Evolutionary conservation across 768 basidiomycete species (phyloP).

Genomic region (Auricularia sp.): DNA sequence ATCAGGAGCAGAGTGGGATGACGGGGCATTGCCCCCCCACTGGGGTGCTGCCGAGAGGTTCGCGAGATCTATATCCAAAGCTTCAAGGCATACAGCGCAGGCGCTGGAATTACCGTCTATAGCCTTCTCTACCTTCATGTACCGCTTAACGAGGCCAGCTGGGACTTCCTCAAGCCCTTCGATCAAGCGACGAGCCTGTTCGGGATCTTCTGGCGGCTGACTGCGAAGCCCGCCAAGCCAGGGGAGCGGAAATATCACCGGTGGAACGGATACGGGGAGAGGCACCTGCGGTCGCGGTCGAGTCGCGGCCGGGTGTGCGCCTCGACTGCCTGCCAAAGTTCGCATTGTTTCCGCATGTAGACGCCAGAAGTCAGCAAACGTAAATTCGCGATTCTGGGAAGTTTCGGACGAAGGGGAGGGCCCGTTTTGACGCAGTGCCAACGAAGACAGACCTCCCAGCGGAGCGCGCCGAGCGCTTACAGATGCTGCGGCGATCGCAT

Average conservation of each 20-base stretch:
- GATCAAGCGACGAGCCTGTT: conserved; percentile 1
- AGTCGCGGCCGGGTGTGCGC: background rate
- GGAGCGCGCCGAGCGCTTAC: background rate
- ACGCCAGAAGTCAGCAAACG: background rate
- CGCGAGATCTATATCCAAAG: background rate
- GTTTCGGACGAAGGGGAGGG: background rate
- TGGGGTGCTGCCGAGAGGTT: background rate
- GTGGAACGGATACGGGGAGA: background rate
- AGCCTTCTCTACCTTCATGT: background rate
- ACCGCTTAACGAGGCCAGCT: background rate
- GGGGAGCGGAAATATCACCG: background rate
- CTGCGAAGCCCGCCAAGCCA: background rate
- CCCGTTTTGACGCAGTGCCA: background rate
- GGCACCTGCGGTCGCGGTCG: background rate
- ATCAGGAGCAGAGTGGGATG: background rate
- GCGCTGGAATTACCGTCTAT: background rate
- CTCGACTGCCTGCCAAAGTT: background rate
- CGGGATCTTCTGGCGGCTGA: background rate
- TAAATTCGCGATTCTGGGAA: background rate
- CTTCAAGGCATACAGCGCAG: background rate
- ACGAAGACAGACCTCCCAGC: background rate
- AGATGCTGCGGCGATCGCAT: background rate
- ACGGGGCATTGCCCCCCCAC: background rate
- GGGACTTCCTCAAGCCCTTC: background rate
- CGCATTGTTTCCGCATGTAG: background rate